Evolutionary conservation across 805 yeast species (phyloP).

Genomic region (Metschnikowia cubensis): DNA sequence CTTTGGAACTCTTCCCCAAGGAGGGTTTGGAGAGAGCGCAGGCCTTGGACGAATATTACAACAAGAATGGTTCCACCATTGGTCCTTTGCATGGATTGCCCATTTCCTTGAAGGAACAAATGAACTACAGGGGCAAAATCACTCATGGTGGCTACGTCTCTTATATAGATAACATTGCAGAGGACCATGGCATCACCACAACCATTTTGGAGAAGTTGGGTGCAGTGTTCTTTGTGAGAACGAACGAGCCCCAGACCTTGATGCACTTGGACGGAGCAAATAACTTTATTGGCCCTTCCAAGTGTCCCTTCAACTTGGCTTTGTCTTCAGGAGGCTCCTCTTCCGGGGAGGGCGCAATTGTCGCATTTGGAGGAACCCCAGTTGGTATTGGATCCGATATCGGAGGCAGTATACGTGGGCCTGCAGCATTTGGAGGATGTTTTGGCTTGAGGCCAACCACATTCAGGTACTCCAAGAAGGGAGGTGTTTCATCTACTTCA

Average conservation of each 20-base stretch:
- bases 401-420: constrained; percentile 67
- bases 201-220: constrained; percentile 49
- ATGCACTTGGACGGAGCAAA: constrained; percentile 67
- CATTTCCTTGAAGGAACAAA: constrained; percentile 62
- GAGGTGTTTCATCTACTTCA: constrained; percentile 51
- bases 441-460: constrained; percentile 64
- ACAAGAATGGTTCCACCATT: constrained; percentile 44
- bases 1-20: constrained; percentile 58
- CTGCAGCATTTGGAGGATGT: constrained; percentile 61
- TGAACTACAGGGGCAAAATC: constrained; percentile 48
- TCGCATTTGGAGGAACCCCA: constrained; percentile 56
- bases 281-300: constrained; percentile 55
- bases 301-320: constrained; percentile 54
- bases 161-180: constrained; percentile 44
- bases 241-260: constrained; percentile 64
- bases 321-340: constrained; percentile 70
- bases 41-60: constrained; percentile 48
- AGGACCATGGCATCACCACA: constrained; percentile 45
- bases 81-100: constrained; percentile 72
- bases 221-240: constrained; percentile 60
- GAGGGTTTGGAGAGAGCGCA: constrained; percentile 57
- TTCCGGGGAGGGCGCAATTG: constrained; percentile 67
- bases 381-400: constrained; percentile 68
- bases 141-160: constrained; percentile 62
- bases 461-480: constrained; percentile 42